Conservation (phyloP, 129 eudicot species). For the Arctium minus region DNA sequence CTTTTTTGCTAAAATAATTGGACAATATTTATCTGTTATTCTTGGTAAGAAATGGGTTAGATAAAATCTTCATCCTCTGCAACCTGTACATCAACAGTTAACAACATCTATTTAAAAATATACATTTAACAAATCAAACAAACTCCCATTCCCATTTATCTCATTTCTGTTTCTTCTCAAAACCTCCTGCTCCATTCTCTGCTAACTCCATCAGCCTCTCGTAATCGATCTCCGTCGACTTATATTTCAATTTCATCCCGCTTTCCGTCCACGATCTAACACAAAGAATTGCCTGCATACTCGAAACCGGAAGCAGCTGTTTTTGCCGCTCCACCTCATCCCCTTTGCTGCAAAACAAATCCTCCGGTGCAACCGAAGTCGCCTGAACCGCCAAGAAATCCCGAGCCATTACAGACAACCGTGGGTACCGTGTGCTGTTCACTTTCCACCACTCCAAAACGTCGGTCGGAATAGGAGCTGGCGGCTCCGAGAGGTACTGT, state of each 20-base stretch:
- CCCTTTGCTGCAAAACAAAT: slow-evolving; percentile 69
- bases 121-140: slow-evolving; percentile 5
- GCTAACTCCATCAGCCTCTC: slow-evolving; percentile 80
- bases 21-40: not conserved
- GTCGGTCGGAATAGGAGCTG: slow-evolving; percentile 73
- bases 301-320: slow-evolving; percentile 38
- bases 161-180: slow-evolving; percentile 60
- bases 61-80: slow-evolving; percentile 4
- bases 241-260: slow-evolving; percentile 69
- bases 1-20: not conserved
- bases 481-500: slow-evolving; percentile 79
- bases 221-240: slow-evolving; percentile 70
- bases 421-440: slow-evolving; percentile 72
- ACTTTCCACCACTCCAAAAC: slow-evolving; percentile 96
- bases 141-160: not conserved
- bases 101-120: slow-evolving; percentile 7
- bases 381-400: slow-evolving; percentile 82
- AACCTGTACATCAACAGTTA: slow-evolving; percentile 26
- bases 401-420: slow-evolving; percentile 88
- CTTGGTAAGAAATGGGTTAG: slow-evolving; percentile 13
- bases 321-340: slow-evolving; percentile 68
- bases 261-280: slow-evolving; percentile 72
- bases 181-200: slow-evolving; percentile 37
- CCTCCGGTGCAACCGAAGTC: slow-evolving; percentile 65
- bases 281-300: slow-evolving; percentile 51